phyloP scores from a whole-genome alignment of 1,284 basidiomycete species.

The Pyrrhoderma lamaoense region DNA sequence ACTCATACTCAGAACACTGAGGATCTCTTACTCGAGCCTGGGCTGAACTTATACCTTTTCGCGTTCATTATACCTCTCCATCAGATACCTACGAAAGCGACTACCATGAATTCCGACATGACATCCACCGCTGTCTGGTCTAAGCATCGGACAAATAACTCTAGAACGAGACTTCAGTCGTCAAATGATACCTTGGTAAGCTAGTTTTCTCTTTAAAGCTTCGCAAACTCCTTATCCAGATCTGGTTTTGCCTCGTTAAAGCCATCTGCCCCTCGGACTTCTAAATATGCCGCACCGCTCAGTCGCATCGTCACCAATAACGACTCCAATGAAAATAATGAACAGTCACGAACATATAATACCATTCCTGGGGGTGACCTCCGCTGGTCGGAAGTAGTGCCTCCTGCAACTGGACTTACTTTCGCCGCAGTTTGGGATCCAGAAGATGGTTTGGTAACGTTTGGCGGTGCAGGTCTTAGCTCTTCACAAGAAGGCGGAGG shows the following conservation, averaged over 20 bases:
- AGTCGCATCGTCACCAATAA: background rate
- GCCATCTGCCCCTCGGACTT: background rate
- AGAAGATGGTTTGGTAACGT: conserved; percentile 47
- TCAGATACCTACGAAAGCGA: background rate
- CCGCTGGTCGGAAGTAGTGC: conserved; percentile 50
- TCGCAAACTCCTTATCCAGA: background rate
- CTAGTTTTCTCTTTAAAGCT: background rate
- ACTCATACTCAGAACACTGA: too few relatives aligned
- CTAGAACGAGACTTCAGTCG: background rate
- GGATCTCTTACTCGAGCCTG: too few relatives aligned
- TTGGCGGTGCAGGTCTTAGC: conserved; percentile 41
- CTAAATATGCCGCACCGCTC: background rate
- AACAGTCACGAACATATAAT: background rate
- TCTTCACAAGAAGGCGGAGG: conserved; percentile 7
- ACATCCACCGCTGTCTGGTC: background rate
- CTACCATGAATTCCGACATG: conserved; percentile 1
- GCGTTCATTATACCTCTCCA: background rate
- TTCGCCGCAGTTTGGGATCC: conserved; percentile 55
- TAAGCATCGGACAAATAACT: background rate
- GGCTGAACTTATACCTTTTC: too few relatives aligned
- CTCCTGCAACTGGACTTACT: conserved; percentile 46
- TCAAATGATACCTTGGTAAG: background rate
- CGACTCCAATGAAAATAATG: conserved; percentile 1
- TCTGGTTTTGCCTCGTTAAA: background rate
- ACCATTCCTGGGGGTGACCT: conserved; percentile 18